Conservation (phyloP, 805 yeast genomes). For the Candida boidinii region DNA sequence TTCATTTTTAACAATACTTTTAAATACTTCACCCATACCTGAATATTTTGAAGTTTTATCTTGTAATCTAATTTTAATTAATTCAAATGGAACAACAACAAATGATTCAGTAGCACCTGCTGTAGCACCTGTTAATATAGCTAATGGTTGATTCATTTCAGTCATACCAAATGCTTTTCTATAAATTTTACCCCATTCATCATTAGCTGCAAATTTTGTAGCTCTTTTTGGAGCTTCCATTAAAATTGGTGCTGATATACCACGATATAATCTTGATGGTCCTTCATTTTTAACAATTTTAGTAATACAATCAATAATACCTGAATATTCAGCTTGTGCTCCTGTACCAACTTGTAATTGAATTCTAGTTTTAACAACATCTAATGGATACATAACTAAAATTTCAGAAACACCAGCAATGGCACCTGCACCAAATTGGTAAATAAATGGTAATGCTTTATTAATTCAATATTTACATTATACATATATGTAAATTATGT, state of each 20-base stretch:
- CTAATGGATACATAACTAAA: conserved; percentile 91
- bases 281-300: conserved; percentile 89
- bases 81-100: conserved; percentile 96
- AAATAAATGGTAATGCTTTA: conserved; percentile 72
- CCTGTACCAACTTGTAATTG: conserved; percentile 65
- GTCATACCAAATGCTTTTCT: conserved; percentile 58
- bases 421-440: conserved; percentile 90
- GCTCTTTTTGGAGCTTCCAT: conserved; percentile 99
- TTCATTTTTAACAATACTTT: conserved; percentile 60
- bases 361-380: conserved; percentile 94
- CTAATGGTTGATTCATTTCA: conserved; percentile 70
- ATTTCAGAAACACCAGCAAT: conserved; percentile 97
- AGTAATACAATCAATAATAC: conserved; percentile 75
- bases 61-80: conserved; percentile 91
- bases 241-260: conserved; percentile 90
- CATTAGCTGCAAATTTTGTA: conserved; percentile 96
- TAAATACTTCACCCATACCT: conserved; percentile 78
- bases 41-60: conserved; percentile 76
- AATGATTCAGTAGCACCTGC: conserved; percentile 97
- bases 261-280: conserved; percentile 73
- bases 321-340: conserved; percentile 59
- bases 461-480: too few species aligned
- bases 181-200: conserved; percentile 89
- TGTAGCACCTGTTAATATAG: conserved; percentile 91
- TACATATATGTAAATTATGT: too few species aligned